Base-by-base conservation (phyloP, 805 yeast genomes). In the Starmerella cellae region DNA sequence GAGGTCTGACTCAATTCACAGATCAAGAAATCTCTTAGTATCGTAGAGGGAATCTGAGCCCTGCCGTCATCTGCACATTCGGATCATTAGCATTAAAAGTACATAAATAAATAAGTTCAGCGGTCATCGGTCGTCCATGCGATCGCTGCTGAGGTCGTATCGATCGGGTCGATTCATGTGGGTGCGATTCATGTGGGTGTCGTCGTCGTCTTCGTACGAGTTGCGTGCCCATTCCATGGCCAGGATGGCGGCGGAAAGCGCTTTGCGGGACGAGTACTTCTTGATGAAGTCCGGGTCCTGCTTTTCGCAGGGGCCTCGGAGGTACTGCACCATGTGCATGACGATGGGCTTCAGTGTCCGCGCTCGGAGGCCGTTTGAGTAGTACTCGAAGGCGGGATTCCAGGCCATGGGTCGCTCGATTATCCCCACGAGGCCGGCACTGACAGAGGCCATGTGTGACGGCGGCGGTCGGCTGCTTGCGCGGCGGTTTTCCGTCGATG, bases 211-310 rank as follows among this genome's bases (percentile, higher is more conserved):
- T 13, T 13, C 11, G 28, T 9, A 24, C 32, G 32, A 10, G 20
- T 28, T 38, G 20, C 45, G 44, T n/a, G 50, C 48, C 52, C 52
- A 64, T 13, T 50, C 48, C 16, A 63, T 55, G 32, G 64, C 56
- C 16, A 57, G 43, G 17, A 60, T 43, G 10, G 67, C 58, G 2
- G 66, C 69, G 61, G 83, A 82, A 79, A 91, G 74, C 58, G 79
- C 85, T 60, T 82, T 79, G 58, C 84, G 76, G 26, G 91, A 75
- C 37, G 94, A 88, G 59, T 91, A 91, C 64, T 91, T 91, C 58
- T 81, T 82, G 67, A 84, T 85, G 57, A 88, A 84, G 36, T 41
- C 46, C 23, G 42, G 42, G 60, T 84, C 95, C 57, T 83, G 94
- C 63, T 87, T 94, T 45, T 75, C 77, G 40, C 85, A 82, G 10